Conservation (phyloP, 768 basidiomycete genomes). For the Ramaria sp. region DNA sequence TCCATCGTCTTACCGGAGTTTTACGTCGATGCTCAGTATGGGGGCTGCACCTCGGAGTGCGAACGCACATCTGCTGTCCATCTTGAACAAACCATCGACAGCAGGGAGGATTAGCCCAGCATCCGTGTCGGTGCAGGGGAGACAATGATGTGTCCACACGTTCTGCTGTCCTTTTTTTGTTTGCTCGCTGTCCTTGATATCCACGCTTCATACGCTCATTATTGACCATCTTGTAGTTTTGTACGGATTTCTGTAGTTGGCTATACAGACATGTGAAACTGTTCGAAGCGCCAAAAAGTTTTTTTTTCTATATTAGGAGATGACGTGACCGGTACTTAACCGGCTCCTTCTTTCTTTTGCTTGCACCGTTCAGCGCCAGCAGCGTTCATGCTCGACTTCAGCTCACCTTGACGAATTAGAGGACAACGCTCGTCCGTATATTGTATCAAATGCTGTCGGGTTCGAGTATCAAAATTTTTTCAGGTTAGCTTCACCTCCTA, state of each 20-base stretch:
- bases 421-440: background rate
- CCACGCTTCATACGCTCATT: background rate
- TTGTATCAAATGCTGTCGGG: slow-evolving; percentile 37
- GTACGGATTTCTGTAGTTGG: background rate
- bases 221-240: background rate
- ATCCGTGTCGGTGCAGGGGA: background rate
- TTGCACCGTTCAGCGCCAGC: background rate
- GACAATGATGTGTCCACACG: background rate
- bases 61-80: background rate
- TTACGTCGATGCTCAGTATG: background rate
- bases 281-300: background rate
- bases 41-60: background rate
- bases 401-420: background rate
- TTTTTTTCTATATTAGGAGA: background rate
- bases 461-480: slow-evolving; percentile 47
- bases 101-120: background rate
- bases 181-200: background rate
- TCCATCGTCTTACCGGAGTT: background rate
- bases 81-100: background rate
- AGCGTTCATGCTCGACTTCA: background rate
- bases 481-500: slow-evolving; percentile 29
- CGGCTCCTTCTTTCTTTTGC: no score
- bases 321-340: background rate
- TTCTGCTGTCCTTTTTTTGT: background rate
- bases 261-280: background rate